Base-by-base conservation (phyloP, 1,139 yeast species). In the Protomyces inouyei region DNA sequence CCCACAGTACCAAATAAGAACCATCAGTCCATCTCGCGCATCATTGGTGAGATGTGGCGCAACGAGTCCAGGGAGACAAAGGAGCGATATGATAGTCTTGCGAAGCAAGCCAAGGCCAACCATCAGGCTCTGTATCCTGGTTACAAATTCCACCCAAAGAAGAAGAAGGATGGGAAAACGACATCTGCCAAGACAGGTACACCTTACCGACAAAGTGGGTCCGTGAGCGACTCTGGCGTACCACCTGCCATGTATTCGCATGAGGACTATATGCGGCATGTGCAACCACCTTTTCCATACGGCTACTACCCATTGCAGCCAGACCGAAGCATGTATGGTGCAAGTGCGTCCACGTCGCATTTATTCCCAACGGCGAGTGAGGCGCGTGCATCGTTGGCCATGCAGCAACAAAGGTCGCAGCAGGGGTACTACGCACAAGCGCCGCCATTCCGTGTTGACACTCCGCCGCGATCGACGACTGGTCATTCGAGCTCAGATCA, bases 21-120 rank as follows among this genome's bases (percentile, higher is more conserved):
- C 66, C 80, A 78, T 61, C 80, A 78, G 68, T 70, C 74, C 64
- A 74, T 78, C 59, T 75, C 79, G 9, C 80, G 79, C 64, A 77
- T 79, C 55, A 78, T 80, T 37, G 79, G 83, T 0, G 74, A 78
- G 53, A 72, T 80, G 76, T 80, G 83, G 83, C 60, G 67, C 43
- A 63, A 66, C 10, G 68, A 66, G 38, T 56, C 66, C 21, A 59
- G 59, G n/a, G 68, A 66, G 37, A 64, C 64, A 2, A 65, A 66
- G 25, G 54, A 55, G 37, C 52, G 45, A 35, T 66, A 66, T 54
- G 56, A 66, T 43, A 56, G 57, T 8, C 48, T 63, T 28, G 68
- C 68, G 14, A 60, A 53, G 51, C 32, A 46, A 23, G 67, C 55
- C 25, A 52, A 60, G 12, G 68, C 63, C 8, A 38, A 56, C 8